Evolutionary conservation across 192 early-diverging fungal species (phyloP).

Genomic region (Linnemannia zychae): DNA sequence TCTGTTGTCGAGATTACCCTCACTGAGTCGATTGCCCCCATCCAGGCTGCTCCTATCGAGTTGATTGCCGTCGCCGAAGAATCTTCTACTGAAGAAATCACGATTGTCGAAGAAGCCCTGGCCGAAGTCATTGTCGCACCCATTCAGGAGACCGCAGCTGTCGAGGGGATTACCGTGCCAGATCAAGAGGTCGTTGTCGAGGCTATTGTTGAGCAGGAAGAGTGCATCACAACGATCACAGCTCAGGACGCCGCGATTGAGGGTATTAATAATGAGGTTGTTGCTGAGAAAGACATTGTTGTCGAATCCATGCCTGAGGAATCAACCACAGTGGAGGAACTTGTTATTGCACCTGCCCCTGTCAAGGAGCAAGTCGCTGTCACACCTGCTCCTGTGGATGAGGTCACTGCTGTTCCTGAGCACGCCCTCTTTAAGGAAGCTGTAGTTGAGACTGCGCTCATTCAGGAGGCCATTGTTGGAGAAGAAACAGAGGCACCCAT

Average conservation of each 20-base stretch:
- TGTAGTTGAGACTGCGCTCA: not conserved
- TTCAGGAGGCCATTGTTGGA: not conserved
- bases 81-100: too few species aligned
- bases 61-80: too few species aligned
- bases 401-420: not conserved
- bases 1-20: not conserved
- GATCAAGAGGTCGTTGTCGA: not conserved
- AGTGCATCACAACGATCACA: too few species aligned
- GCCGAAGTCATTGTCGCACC: not conserved
- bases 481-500: not conserved
- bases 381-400: not conserved
- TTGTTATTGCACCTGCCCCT: not conserved
- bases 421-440: not conserved
- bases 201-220: not conserved
- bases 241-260: too few species aligned
- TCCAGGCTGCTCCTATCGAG: not conserved
- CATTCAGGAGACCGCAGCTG: not conserved
- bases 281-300: not conserved
- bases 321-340: not conserved
- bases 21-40: too few species aligned
- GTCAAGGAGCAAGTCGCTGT: not conserved
- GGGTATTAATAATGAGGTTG: not conserved
- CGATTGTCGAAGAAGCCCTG: not conserved
- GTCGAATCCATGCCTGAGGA: not conserved
- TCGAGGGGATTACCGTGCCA: not conserved